Evolutionary conservation across 2,329 filamentous ascomycete genomes (phyloP).

Genomic region (Aureobasidium sp.): DNA sequence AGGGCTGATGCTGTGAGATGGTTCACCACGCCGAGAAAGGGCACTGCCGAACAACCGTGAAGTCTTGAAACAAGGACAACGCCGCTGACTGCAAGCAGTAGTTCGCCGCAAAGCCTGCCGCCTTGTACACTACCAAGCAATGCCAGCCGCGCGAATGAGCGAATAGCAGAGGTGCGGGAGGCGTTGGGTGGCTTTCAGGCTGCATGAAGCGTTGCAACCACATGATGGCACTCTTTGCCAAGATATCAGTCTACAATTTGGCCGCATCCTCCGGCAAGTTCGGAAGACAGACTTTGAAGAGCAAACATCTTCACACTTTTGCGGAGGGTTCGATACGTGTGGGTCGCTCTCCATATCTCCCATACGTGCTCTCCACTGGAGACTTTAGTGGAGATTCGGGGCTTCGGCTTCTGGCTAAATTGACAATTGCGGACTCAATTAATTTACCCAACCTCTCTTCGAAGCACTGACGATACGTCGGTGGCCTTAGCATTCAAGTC

Average conservation of each 20-base stretch:
- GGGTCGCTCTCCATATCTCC: neutral
- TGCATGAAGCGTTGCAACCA: constrained; percentile 3
- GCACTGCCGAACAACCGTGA: neutral
- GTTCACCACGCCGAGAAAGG: neutral
- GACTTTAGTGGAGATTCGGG: neutral
- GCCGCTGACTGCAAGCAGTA: neutral
- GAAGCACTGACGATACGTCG: neutral
- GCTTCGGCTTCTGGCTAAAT: constrained; percentile 8
- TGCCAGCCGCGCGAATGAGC: neutral
- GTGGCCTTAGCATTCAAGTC: neutral
- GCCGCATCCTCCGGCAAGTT: neutral
- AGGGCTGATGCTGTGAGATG: neutral
- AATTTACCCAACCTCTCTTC: neutral
- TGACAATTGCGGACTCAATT: neutral
- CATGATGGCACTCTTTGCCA: neutral
- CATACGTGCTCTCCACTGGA: neutral
- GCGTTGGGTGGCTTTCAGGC: neutral
- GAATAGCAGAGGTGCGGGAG: neutral
- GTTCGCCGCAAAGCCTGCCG: neutral
- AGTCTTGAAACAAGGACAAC: neutral
- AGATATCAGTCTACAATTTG: neutral
- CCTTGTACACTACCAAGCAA: constrained; percentile 5
- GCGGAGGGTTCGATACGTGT: neutral
- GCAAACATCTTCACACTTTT: neutral
- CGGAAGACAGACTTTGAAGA: neutral